A percentile compares a stretch with the other conserved stretches of the same genome.
Conservation (phyloP, 768 basidiomycete genomes). For the Pulveroboletus sp. region DNA sequence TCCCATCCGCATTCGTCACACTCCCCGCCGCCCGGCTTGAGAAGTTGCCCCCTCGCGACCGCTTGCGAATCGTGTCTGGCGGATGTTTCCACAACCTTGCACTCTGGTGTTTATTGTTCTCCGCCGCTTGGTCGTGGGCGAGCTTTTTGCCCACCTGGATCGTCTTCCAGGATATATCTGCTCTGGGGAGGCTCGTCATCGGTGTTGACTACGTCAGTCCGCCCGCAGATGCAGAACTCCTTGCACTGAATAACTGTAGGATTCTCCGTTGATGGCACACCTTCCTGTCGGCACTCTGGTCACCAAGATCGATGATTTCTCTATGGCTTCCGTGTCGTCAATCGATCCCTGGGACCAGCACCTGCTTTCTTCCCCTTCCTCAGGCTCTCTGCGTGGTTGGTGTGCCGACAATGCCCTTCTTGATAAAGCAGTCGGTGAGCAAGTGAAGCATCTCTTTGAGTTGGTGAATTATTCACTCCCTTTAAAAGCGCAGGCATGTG, state of each 20-base stretch:
- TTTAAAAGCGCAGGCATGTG: constrained; percentile 10
- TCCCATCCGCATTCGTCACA: constrained; percentile 75
- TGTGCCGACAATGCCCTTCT: constrained; percentile 45
- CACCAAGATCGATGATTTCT: constrained; percentile 60
- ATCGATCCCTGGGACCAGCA: constrained; percentile 46
- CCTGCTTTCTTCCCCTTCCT: constrained; percentile 31
- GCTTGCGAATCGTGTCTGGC: constrained; percentile 62
- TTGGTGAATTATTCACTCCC: neutral
- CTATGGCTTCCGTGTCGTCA: constrained; percentile 32
- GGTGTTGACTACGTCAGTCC: constrained; percentile 49
- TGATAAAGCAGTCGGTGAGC: constrained; percentile 15
- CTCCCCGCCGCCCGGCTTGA: constrained; percentile 45
- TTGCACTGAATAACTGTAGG: constrained; percentile 34
- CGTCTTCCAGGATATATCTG: constrained; percentile 51
- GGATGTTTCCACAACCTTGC: constrained; percentile 79
- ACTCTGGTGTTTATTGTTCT: constrained; percentile 47
- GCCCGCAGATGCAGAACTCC: neutral
- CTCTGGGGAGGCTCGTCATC: constrained; percentile 52
- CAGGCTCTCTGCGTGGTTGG: constrained; percentile 48
- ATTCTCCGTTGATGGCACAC: constrained; percentile 57
- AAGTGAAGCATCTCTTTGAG: neutral
- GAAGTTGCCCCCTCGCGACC: constrained; percentile 37
- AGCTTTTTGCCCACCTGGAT: constrained; percentile 27
- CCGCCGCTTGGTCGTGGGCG: constrained; percentile 32
- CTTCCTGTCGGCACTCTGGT: constrained; percentile 57